phyloP scores from a whole-genome alignment of 352 stramenopile species.

The Phytophthora crassamura region DNA sequence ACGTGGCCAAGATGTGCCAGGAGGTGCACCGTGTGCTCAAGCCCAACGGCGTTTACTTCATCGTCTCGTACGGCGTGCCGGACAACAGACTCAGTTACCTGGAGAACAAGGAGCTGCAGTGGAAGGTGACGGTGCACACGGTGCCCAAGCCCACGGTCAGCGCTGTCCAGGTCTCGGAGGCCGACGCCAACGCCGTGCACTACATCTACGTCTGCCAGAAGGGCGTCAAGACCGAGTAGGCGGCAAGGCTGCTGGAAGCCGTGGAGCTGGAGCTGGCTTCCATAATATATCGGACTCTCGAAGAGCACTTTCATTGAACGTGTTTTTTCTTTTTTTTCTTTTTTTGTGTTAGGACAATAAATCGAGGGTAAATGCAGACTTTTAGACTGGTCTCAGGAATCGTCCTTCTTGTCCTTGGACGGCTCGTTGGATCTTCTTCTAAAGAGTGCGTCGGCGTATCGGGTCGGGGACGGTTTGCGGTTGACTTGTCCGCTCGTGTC shows the following conservation, averaged over 20 bases:
- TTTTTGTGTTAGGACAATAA: no score
- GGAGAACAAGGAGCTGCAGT: constrained; percentile 96
- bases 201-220: constrained; percentile 98
- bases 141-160: constrained; percentile 96
- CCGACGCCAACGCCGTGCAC: constrained; percentile 94
- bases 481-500: constrained; percentile 3
- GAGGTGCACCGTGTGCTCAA: constrained; percentile 95
- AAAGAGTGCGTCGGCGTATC: constrained; percentile 39
- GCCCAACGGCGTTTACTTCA: constrained; percentile 94
- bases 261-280: neutral
- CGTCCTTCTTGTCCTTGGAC: no score
- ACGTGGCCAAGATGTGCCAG: constrained; percentile 96
- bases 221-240: constrained; percentile 58
- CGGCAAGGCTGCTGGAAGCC: neutral
- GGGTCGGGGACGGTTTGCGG: constrained; percentile 29
- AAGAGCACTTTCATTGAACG: no score
- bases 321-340: no score
- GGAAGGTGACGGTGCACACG: constrained; percentile 95
- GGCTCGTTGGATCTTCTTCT: constrained; percentile 8
- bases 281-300: constrained; percentile 37
- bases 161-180: constrained; percentile 92
- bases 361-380: no score
- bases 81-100: constrained; percentile 97
- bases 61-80: constrained; percentile 96
- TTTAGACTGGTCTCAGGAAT: no score